These are phyloP conservation scores for Paecilomyces sp. DNA, from an alignment of 2,329 filamentous ascomycete species.

Conservation along the genomic window DNA sequence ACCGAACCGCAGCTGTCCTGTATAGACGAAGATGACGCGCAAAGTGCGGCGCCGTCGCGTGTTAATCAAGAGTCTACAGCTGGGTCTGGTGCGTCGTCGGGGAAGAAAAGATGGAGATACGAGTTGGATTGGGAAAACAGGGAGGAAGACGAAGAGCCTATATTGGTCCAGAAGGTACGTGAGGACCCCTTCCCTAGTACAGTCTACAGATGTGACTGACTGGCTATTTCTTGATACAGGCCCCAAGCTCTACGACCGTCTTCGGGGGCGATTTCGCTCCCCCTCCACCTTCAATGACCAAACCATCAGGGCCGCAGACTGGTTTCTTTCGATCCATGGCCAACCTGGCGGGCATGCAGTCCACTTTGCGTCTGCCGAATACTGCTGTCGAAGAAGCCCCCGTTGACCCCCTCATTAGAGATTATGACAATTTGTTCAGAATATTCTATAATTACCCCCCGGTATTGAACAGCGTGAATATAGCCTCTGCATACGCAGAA, in stretches of 20 bases:
- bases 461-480: conserved; percentile 73
- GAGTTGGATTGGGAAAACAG: conserved; percentile 71
- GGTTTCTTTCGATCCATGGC: conserved; percentile 84
- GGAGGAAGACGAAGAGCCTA: conserved; percentile 69
- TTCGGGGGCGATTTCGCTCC: conserved; percentile 46
- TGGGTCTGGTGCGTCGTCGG: conserved; percentile 31
- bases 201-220: conserved; percentile 6
- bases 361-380: conserved; percentile 43
- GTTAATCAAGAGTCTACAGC: conserved; percentile 31
- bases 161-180: conserved; percentile 73
- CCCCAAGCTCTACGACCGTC: conserved; percentile 40
- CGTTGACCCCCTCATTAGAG: conserved; percentile 67
- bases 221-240: conserved; percentile 14
- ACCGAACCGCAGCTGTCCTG: conserved; percentile 28
- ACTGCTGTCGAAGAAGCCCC: conserved; percentile 52
- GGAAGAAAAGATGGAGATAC: conserved; percentile 70
- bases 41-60: conserved; percentile 30
- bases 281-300: conserved; percentile 53
- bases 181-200: background rate
- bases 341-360: conserved; percentile 58
- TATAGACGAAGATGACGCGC: conserved; percentile 28
- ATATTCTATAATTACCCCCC: conserved; percentile 94
- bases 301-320: conserved; percentile 54
- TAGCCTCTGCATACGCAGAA: conserved; percentile 86
- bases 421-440: conserved; percentile 93